Conservation (phyloP, 2,329 filamentous ascomycete genomes). For the Trichoderma afroharzianum region DNA sequence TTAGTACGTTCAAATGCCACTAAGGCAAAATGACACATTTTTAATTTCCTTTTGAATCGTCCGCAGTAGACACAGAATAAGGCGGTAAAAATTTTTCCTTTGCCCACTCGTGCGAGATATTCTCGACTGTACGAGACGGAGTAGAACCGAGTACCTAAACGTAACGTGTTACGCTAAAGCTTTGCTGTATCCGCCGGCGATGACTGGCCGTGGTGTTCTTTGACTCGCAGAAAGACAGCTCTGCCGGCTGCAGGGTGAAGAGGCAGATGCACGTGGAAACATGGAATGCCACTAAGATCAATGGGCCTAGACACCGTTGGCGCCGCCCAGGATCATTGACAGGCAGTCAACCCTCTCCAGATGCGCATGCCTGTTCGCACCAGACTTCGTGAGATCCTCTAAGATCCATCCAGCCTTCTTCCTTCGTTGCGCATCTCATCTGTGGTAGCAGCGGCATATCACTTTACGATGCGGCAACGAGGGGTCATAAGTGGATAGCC, state of each 20-base stretch:
- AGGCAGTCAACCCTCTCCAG: conserved; percentile 2
- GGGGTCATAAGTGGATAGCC: neutral
- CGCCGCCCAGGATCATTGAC: conserved; percentile 7
- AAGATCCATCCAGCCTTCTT: conserved; percentile 5
- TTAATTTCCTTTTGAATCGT: neutral
- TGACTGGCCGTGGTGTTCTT: neutral
- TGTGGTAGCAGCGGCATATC: conserved; percentile 4
- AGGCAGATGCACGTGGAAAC: conserved; percentile 8
- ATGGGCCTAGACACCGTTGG: neutral
- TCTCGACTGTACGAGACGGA: neutral
- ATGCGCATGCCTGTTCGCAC: conserved; percentile 7
- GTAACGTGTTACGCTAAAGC: neutral
- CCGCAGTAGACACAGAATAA: neutral
- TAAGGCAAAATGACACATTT: conserved; percentile 9
- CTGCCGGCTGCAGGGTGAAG: neutral
- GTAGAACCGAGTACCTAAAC: neutral
- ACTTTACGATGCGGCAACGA: neutral
- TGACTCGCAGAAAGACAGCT: neutral
- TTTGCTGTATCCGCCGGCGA: neutral
- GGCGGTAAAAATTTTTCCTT: neutral
- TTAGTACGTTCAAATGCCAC: neutral
- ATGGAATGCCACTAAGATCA: conserved; percentile 5
- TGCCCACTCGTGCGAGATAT: neutral
- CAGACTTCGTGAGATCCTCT: conserved; percentile 1
- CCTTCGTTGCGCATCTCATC: conserved; percentile 1